Evolutionary conservation across 2,329 filamentous ascomycete species (phyloP).

Genomic region (Polychaeton citri): DNA sequence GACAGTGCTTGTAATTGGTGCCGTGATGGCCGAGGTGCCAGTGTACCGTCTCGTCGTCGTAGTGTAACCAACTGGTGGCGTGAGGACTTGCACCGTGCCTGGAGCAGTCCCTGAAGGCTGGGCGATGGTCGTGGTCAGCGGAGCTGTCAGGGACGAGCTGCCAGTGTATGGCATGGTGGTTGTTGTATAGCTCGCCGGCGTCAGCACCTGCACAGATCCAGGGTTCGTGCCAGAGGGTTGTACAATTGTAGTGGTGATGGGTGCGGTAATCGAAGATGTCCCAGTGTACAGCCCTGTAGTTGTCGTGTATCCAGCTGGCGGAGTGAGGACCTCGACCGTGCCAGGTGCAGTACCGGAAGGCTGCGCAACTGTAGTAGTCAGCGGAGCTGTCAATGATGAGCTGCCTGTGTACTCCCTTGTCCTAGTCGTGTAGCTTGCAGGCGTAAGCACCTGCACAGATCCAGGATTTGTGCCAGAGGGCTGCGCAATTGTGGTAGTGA

Average conservation of each 20-base stretch:
- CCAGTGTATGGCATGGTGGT: slow-evolving; percentile 3
- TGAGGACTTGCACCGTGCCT: slow-evolving; percentile 2
- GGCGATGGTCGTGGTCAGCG: slow-evolving; percentile 1
- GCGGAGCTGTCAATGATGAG: slow-evolving; percentile 1
- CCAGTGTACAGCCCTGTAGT: neutral
- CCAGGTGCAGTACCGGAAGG: slow-evolving; percentile 2
- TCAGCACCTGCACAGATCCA: slow-evolving; percentile 1
- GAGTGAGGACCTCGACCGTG: slow-evolving; percentile 1
- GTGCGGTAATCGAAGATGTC: neutral
- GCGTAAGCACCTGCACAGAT: slow-evolving; percentile 1
- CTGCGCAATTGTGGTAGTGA: slow-evolving; percentile 2
- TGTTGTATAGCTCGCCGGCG: slow-evolving; percentile 1
- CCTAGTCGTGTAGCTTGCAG: slow-evolving; percentile 2
- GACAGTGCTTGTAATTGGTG: slow-evolving; percentile 3
- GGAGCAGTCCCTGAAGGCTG: slow-evolving; percentile 1
- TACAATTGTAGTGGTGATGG: slow-evolving; percentile 3
- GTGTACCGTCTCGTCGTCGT: slow-evolving; percentile 4
- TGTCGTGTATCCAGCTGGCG: neutral
- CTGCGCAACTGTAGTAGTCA: slow-evolving; percentile 2
- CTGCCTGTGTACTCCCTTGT: slow-evolving; percentile 3
- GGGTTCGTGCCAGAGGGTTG: neutral
- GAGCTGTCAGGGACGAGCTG: neutral
- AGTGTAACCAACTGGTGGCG: slow-evolving; percentile 1
- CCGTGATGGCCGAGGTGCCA: slow-evolving; percentile 2
- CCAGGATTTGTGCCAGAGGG: slow-evolving; percentile 4